Percentiles rank a stretch among this genome's conserved stretches.
phyloP scores from a whole-genome alignment of 2,329 filamentous ascomycete species.

The Davidsoniella eucalypti region DNA sequence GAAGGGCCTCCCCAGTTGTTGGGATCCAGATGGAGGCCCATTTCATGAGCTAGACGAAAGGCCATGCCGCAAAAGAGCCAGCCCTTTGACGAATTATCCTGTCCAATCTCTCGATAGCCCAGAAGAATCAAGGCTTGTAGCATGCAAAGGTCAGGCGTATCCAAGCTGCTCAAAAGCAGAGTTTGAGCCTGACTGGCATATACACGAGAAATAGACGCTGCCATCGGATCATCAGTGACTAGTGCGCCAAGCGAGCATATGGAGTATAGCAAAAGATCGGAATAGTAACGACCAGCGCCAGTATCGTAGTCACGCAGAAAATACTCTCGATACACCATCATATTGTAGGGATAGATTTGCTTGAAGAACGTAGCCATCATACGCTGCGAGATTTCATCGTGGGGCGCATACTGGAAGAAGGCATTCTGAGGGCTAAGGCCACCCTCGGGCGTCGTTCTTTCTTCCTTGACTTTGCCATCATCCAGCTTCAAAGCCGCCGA shows the following conservation, averaged over 20 bases:
- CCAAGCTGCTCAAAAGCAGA: slow-evolving; percentile 28
- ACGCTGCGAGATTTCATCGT: slow-evolving; percentile 27
- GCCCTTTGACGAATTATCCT: slow-evolving; percentile 30
- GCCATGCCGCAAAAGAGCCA: slow-evolving; percentile 37
- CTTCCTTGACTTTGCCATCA: not conserved
- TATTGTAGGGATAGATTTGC: slow-evolving; percentile 30
- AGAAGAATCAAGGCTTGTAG: slow-evolving; percentile 29
- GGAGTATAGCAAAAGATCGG: slow-evolving; percentile 30
- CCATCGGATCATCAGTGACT: slow-evolving; percentile 24
- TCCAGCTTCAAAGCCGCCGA: not conserved
- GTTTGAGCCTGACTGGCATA: slow-evolving; percentile 29
- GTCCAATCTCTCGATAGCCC: slow-evolving; percentile 31
- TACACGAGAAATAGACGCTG: slow-evolving; percentile 23
- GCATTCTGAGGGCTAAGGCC: slow-evolving; percentile 9
- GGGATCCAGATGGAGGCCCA: slow-evolving; percentile 35
- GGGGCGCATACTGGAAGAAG: slow-evolving; percentile 24
- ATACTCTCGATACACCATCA: slow-evolving; percentile 34
- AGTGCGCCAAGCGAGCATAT: slow-evolving; percentile 33
- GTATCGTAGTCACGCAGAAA: slow-evolving; percentile 33
- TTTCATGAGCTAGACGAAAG: slow-evolving; percentile 33
- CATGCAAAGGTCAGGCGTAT: slow-evolving; percentile 30
- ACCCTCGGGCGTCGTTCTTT: not conserved
- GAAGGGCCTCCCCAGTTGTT: slow-evolving; percentile 29
- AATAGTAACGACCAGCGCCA: slow-evolving; percentile 31
- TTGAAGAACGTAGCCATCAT: slow-evolving; percentile 33